Base-by-base conservation (phyloP, 495 filamentous ascomycete genomes). In the Penicillium nucicola region DNA sequence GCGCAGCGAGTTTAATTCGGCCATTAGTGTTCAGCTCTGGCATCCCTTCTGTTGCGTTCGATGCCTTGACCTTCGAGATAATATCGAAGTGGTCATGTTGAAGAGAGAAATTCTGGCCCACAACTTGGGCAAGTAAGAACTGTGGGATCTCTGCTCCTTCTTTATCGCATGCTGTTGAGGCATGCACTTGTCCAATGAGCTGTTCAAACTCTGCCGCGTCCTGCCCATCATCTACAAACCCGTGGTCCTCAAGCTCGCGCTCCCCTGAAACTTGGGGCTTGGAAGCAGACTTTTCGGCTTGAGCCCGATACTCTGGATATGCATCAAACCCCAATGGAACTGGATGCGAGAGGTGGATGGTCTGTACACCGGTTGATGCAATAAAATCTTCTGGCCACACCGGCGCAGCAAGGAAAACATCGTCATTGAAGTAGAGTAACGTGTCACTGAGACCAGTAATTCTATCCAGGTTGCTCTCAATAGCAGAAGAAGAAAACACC, bases 351-450 rank as follows among this genome's bases (percentile, higher is more conserved):
- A 47, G 33, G 30, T 47, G 37, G 17, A 47, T 47, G 31, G 30
- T 47, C 37, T 47, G 44, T 19, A 36, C 44, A 12, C 44, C 44
- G 17, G 44, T 36, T 37, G 44, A 32, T 25, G 44, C 37, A n/a
- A 47, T 37, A 37, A 20, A 47, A 47, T 47, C 44, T 19, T 36
- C 30, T 47, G 44, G 44, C 31, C 15, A 47, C 4, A 47, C 37
- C 7, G 44, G 44, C 20, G 44, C 44, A 14, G 31, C 44, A 22
- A 47, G 44, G 1, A 47, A 47, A 47, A 47, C 14, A 32, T 47
- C 44, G 44, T 47, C 44, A 47, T 47, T 47, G 33, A 47, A 47
- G 32, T 47, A 47, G 32, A 47, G 30, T 9, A 47, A 47, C 7
- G 17, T 36, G 22, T 47, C 44, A 47, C 44, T 47, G 33, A 47